These are phyloP conservation scores for Exserohilum turcica DNA, from an alignment of 2,329 filamentous ascomycete genomes.

Conservation along the genomic window DNA sequence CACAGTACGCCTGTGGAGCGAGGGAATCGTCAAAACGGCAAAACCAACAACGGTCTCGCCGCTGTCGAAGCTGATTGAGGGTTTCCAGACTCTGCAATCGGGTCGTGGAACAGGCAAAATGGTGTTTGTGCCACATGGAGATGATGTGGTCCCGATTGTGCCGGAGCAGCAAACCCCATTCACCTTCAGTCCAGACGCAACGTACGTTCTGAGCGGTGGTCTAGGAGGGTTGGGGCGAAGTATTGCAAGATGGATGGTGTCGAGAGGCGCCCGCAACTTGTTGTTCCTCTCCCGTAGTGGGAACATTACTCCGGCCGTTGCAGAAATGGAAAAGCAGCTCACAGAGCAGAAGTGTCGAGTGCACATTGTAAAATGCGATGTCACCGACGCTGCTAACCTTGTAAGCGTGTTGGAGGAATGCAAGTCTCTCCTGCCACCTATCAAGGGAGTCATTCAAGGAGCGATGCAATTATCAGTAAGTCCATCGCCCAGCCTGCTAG, in stretches of 20 bases:
- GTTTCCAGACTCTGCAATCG: background rate
- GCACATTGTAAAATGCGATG: background rate
- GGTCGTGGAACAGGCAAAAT: conserved; percentile 41
- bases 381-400: background rate
- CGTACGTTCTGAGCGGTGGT: conserved; percentile 29
- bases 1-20: conserved; percentile 1
- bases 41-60: conserved; percentile 1
- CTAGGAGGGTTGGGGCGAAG: conserved; percentile 27
- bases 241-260: conserved; percentile 20
- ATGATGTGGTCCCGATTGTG: conserved; percentile 17
- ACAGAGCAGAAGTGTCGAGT: background rate
- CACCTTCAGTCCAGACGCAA: conserved; percentile 5
- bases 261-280: conserved; percentile 22
- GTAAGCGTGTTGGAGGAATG: background rate
- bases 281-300: conserved; percentile 17
- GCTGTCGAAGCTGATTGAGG: background rate
- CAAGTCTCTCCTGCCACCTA: background rate
- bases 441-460: background rate
- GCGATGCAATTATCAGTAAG: conserved; percentile 1
- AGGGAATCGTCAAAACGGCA: background rate
- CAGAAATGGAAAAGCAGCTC: background rate
- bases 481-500: background rate
- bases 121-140: conserved; percentile 21
- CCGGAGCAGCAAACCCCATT: background rate
- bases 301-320: background rate